A percentile compares a stretch with the other conserved stretches of the same genome.
These are phyloP conservation scores for Lentinus polychrous DNA, from an alignment of 1,284 basidiomycete genomes.

Conservation along the genomic window DNA sequence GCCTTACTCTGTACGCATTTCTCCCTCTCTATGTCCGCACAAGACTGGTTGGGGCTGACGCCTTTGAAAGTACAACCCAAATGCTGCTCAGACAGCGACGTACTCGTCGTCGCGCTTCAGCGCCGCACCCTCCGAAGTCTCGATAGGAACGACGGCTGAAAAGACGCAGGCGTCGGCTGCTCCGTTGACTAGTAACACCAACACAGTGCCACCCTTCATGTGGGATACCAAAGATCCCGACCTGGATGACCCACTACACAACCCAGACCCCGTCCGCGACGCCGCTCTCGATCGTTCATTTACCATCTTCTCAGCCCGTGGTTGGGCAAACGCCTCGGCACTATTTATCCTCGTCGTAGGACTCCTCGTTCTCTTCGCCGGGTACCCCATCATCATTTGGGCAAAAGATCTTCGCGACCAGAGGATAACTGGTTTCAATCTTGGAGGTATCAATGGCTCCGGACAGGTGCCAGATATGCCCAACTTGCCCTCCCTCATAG, in stretches of 20 bases:
- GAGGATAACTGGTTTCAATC: constrained; percentile 52
- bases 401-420: constrained; percentile 29
- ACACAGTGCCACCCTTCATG: constrained; percentile 35
- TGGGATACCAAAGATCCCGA: constrained; percentile 74
- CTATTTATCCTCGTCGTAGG: constrained; percentile 54
- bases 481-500: constrained; percentile 54
- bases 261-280: constrained; percentile 63
- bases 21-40: background rate
- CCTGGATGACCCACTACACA: constrained; percentile 71
- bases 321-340: constrained; percentile 64
- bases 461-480: constrained; percentile 65
- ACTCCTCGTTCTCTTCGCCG: constrained; percentile 65
- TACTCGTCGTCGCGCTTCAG: constrained; percentile 53
- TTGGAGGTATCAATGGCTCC: constrained; percentile 65
- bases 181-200: constrained; percentile 25
- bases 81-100: constrained; percentile 32
- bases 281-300: constrained; percentile 49
- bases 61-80: constrained; percentile 49
- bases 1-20: constrained; percentile 63
- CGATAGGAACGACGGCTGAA: constrained; percentile 36
- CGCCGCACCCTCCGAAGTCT: constrained; percentile 49
- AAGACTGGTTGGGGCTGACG: constrained; percentile 3
- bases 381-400: constrained; percentile 70
- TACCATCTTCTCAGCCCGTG: constrained; percentile 60
- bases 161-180: constrained; percentile 40